phyloP scores from a whole-genome alignment of 306 rosid species.

The Prunus kanzakura region DNA sequence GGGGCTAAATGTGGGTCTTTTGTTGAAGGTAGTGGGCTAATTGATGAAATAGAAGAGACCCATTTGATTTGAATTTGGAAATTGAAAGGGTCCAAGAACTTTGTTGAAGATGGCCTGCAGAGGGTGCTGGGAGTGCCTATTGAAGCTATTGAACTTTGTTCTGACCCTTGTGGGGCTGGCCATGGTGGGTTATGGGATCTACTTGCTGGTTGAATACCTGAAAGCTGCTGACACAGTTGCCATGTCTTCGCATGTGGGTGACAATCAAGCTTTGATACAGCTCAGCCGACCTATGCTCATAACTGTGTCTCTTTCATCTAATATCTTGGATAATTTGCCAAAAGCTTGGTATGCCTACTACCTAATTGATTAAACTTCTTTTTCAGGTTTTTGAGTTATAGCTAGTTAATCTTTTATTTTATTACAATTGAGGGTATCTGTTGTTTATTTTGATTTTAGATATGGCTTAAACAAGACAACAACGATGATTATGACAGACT shows the following conservation, averaged over 20 bases:
- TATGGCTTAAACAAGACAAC: not conserved
- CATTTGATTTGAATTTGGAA: conserved; percentile 32
- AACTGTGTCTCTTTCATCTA: conserved; percentile 55
- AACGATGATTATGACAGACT: not conserved
- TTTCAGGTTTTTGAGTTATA: not conserved
- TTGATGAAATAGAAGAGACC: conserved; percentile 27
- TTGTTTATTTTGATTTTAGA: not conserved
- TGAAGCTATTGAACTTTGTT: conserved; percentile 86
- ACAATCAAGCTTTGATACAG: conserved; percentile 47
- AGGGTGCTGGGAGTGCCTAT: conserved; percentile 83
- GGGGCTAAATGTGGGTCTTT: conserved; percentile 31
- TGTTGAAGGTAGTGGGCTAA: conserved; percentile 26
- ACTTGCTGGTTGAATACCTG: conserved; percentile 60
- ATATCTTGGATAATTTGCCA: conserved; percentile 55
- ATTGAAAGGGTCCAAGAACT: conserved; percentile 31
- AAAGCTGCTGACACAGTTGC: conserved; percentile 32
- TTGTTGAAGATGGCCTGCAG: conserved; percentile 74
- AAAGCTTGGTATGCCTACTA: conserved; percentile 70
- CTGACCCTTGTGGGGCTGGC: conserved; percentile 76
- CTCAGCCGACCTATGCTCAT: conserved; percentile 78
- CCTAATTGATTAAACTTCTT: conserved; percentile 4
- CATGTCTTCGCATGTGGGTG: conserved; percentile 27
- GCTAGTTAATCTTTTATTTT: not conserved
- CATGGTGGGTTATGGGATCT: conserved; percentile 87
- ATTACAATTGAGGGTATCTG: not conserved